Conservation (phyloP, 2,329 filamentous ascomycete genomes). For the Aspergillus pseudoterreus region DNA sequence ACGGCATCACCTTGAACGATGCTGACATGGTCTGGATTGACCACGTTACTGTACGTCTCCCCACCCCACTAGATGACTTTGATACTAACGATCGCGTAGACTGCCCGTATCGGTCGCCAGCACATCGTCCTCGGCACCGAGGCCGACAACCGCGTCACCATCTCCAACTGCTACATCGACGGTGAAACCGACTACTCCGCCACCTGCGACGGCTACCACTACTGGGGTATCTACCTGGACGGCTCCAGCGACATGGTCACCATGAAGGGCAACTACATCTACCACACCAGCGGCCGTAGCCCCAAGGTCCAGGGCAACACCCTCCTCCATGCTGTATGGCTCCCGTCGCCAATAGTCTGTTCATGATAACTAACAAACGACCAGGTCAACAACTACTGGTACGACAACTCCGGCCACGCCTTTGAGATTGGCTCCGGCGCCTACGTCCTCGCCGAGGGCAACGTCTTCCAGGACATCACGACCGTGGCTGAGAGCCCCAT, state of each 20-base stretch:
- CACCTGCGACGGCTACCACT: slow-evolving; percentile 57
- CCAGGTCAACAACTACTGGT: slow-evolving; percentile 56
- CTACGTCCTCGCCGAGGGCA: slow-evolving; percentile 55
- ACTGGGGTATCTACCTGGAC: slow-evolving; percentile 58
- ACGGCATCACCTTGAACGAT: slow-evolving; percentile 52
- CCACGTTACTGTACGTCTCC: slow-evolving; percentile 16
- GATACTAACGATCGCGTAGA: slow-evolving; percentile 26
- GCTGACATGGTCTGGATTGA: slow-evolving; percentile 48
- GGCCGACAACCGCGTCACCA: slow-evolving; percentile 54
- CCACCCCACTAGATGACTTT: too few relatives aligned
- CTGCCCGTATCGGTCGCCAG: slow-evolving; percentile 57
- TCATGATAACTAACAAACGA: background rate
- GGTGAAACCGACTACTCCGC: slow-evolving; percentile 53
- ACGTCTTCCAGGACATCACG: slow-evolving; percentile 55
- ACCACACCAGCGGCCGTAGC: slow-evolving; percentile 55
- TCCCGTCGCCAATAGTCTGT: background rate
- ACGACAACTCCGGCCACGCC: slow-evolving; percentile 54
- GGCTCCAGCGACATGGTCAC: slow-evolving; percentile 56
- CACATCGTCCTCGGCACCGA: slow-evolving; percentile 56
- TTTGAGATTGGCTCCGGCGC: slow-evolving; percentile 49
- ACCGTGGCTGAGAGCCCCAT: slow-evolving; percentile 38
- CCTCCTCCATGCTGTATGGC: slow-evolving; percentile 50
- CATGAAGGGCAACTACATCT: slow-evolving; percentile 59
- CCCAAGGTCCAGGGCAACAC: slow-evolving; percentile 57
- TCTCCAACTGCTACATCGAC: slow-evolving; percentile 59